Evolutionary conservation across 306 rosid genomes (phyloP).

Genomic region (Myrica gale): DNA sequence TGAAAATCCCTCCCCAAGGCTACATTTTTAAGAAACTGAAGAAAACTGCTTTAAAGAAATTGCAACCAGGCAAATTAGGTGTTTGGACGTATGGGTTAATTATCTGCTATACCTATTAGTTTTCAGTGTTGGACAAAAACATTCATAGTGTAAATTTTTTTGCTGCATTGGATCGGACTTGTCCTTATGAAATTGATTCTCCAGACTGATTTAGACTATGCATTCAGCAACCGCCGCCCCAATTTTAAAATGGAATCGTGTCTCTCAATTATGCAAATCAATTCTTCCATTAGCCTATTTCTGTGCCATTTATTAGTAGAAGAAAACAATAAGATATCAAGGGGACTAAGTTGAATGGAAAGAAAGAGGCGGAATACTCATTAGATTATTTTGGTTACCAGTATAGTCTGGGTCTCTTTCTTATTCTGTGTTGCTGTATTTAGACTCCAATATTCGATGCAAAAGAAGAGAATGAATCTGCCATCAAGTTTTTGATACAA

Average conservation of each 20-base stretch:
- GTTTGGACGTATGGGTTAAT: background rate
- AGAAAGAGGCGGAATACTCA: background rate
- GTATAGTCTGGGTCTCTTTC: background rate
- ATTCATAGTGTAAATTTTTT: background rate
- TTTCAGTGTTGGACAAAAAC: background rate
- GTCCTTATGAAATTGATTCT: background rate
- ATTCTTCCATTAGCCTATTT: background rate
- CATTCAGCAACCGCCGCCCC: no score
- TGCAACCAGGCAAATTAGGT: background rate
- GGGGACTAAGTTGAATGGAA: background rate
- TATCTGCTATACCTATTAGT: background rate
- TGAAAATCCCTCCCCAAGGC: background rate
- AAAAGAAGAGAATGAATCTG: constrained; percentile 14
- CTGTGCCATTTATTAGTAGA: background rate
- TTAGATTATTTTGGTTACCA: background rate
- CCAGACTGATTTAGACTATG: background rate
- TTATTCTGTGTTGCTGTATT: background rate
- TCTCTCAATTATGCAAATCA: background rate
- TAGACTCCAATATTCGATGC: constrained; percentile 1
- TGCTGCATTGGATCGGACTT: background rate
- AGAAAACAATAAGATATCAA: constrained; percentile 2
- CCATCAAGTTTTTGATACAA: background rate
- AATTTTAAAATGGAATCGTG: no score
- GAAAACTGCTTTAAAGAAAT: background rate
- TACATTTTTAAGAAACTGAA: background rate